Percentiles rank a stretch among this genome's conserved stretches.
These are phyloP conservation scores for Backusella tuberculispora DNA, from an alignment of 192 early-diverging fungal species.

Conservation along the genomic window DNA sequence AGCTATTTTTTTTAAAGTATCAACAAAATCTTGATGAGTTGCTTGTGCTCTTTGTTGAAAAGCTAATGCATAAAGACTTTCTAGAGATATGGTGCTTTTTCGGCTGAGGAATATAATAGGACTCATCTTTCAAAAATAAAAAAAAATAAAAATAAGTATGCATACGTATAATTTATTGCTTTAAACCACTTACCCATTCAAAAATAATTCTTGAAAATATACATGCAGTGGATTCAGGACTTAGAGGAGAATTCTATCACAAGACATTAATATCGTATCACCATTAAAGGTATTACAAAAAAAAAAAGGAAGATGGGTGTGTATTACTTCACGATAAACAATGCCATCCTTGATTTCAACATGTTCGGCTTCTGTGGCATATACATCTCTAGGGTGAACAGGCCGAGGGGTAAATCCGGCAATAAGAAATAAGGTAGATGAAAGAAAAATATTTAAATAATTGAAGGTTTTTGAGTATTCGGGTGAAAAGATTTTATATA, in stretches of 20 bases:
- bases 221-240: conserved; percentile 29
- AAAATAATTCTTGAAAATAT: conserved; percentile 30
- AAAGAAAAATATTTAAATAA: not conserved
- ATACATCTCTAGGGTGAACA: conserved; percentile 11
- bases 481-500: not conserved
- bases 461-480: not conserved
- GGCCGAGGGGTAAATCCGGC: conserved; percentile 20
- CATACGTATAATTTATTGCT: too few species aligned
- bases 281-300: not conserved
- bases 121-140: conserved; percentile 19
- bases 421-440: not conserved
- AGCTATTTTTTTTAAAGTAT: conserved; percentile 1
- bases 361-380: not conserved
- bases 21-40: conserved; percentile 22
- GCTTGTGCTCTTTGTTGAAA: conserved; percentile 23
- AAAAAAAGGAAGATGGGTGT: not conserved
- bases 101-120: conserved; percentile 23
- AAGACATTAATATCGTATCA: not conserved
- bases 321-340: conserved; percentile 26
- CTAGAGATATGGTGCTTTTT: not conserved
- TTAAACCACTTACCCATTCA: conserved; percentile 17
- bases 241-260: not conserved
- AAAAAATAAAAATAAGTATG: not conserved
- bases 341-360: conserved; percentile 17
- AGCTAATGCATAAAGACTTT: conserved; percentile 27